Base-by-base conservation (phyloP, 192 early-diverging fungal species). In the Phycomyces nitens region DNA sequence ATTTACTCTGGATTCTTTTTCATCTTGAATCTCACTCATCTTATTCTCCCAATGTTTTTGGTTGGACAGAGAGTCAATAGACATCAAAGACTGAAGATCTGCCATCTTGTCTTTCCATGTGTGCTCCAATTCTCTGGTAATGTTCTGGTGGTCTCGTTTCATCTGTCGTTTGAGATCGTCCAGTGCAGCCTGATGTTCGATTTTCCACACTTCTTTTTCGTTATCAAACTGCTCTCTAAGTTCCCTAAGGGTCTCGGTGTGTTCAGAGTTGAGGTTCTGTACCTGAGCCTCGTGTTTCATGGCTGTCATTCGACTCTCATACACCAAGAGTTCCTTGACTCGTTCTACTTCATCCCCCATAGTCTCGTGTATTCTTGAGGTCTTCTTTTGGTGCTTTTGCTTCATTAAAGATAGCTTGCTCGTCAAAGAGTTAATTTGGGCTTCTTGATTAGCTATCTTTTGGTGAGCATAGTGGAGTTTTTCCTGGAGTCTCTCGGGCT, bases 41-140 rank as follows among this genome's bases (percentile, higher is more conserved):
- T 54, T 53, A 16, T n/a, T 18, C 20, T 63, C 52, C 62, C 62
- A 63, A 27, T 63, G 52, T 5, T 27, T n/a, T 20, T 63, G 62
- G 1, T 41, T 54, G 10, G 51, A 29, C 11, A 39, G 34, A 9
- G 62, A 20, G 26, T 63, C 62, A 20, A 53, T 53, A 42, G 62
- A 63, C 62, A 63, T 43, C 14, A 51, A 63, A 2, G 62, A 49
- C 44, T 39, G 20, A 0, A 63, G 44, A 43, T 63, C 62, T 16
- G 51, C 62, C 7, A 50, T 9, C 39, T 54, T 63, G n/a, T 55
- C 62, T 20, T 40, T 54, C 62, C 62, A 63, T 40, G 51, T 39
- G 18, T 21, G 52, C 1, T 39, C 52, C 18, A 42, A 4, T 26
- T 54, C 52, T 11, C 52, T 34, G 7, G 41, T 40, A 4, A 51